phyloP scores from a whole-genome alignment of 306 rosid species.

The Dalbergia cultrata region DNA sequence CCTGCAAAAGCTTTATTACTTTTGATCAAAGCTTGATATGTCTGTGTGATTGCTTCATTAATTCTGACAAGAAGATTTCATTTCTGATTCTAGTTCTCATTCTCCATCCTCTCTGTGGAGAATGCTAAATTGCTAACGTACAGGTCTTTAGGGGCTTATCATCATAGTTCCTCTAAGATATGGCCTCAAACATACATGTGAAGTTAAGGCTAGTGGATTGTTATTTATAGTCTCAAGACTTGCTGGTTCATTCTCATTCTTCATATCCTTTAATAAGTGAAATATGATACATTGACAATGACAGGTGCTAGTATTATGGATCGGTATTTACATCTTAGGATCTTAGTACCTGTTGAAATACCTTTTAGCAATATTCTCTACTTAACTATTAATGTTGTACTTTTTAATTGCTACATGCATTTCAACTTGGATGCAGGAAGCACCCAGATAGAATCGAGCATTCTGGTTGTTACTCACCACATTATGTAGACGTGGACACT shows the following conservation, averaged over 20 bases:
- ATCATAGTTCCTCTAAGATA: not conserved
- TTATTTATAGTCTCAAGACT: slow-evolving; percentile 14
- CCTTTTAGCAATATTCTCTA: not conserved
- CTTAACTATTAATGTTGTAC: not conserved
- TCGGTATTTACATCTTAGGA: not conserved
- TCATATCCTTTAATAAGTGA: no score
- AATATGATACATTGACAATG: not conserved
- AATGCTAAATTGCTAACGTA: slow-evolving; percentile 12
- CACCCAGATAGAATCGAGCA: slow-evolving; percentile 64
- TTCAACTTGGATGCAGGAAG: slow-evolving; percentile 60
- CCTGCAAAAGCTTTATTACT: not conserved
- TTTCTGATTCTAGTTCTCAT: not conserved
- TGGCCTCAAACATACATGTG: not conserved
- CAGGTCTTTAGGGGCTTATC: not conserved
- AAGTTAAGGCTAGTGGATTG: not conserved
- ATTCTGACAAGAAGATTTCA: not conserved
- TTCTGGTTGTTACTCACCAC: slow-evolving; percentile 44
- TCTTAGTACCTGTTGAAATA: not conserved
- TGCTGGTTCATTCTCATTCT: not conserved
- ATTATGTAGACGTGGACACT: slow-evolving; percentile 52
- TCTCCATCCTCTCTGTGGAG: not conserved
- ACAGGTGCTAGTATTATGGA: not conserved
- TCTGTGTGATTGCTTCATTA: not conserved
- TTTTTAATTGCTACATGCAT: not conserved
- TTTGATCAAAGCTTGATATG: not conserved